Evolutionary conservation across 23 red algal genomes (phyloP), one percentile per base, ranked within the genome.

Genomic region (Gracilaria vermiculophylla): DNA sequence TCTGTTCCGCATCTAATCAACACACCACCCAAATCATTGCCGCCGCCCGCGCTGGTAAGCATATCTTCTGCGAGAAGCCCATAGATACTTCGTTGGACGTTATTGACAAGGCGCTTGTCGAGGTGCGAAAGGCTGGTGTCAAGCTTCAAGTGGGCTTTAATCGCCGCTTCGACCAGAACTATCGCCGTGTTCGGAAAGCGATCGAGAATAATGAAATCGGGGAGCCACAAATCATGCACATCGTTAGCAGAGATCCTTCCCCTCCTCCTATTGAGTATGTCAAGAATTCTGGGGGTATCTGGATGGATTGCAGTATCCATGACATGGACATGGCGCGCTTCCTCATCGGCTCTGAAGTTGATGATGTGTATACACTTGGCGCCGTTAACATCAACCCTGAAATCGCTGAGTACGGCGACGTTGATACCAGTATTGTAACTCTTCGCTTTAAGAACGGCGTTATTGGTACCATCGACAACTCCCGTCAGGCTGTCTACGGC

Each of bases 111-210:
- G 97, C 97, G 4, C 91, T 99, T 31, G 27, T 88, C 25, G 97
- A 92, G 35, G 97, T 99, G 2, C 60, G 80, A 35, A 94, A 99
- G 80, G 93, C 93, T 14, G 97, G 97, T 29, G 97, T 99, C 19
- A 95, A 95, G 64, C 62, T 99, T 29, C 97, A 99, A 79, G 97
- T 99, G 10, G 97, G 97, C 35, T 99, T 99, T 79, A 99, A 99
- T 62, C 88, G 97, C 16, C 80, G 97, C 51, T 99, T 99, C 81
- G 97, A 99, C 73, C 65, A 88, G 67, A 99, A 99, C 69, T 99
- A 99, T 43, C 27, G 81, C 12, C 85, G 97, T 51, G 87, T 99
- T 17, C 78, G 89, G 20, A 57, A 94, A 35, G 97, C 93, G 36
- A 91, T 99, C 47, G 53, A 74, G 3, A 76, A 49, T 60, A 87